Conservation (phyloP, 2,329 filamentous ascomycete genomes). For the Colletotrichum sp. region DNA sequence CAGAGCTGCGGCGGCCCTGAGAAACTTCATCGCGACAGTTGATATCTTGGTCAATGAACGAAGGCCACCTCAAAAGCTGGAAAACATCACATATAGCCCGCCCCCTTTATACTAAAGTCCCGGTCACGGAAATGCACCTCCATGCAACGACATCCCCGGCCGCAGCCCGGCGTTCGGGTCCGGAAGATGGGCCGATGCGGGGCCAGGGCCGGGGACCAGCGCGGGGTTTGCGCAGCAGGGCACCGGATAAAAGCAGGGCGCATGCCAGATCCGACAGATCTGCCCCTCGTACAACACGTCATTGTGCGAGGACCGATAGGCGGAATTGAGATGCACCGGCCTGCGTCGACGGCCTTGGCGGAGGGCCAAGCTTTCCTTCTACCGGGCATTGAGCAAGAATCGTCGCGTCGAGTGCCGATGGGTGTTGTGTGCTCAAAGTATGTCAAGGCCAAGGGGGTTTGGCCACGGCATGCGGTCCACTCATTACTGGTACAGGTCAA, state of each 20-base stretch:
- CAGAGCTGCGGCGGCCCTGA: neutral
- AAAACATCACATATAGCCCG: neutral
- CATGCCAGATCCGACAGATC: neutral
- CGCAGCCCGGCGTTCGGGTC: neutral
- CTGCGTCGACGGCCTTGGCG: neutral
- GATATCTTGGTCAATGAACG: neutral
- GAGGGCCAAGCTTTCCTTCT: neutral
- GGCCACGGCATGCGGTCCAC: neutral
- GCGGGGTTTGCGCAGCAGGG: slow-evolving; percentile 5
- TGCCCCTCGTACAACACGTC: neutral
- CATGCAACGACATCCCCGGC: no score
- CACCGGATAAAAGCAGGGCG: slow-evolving; percentile 1
- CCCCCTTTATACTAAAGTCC: neutral
- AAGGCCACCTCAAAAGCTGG: neutral
- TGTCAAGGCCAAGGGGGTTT: neutral
- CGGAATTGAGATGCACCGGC: slow-evolving; percentile 8
- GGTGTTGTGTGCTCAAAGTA: neutral
- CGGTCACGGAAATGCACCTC: neutral
- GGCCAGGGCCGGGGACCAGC: neutral
- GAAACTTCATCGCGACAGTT: slow-evolving; percentile 4
- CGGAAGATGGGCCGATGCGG: neutral
- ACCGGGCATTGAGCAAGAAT: neutral
- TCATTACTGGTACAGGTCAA: neutral
- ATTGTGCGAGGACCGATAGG: slow-evolving; percentile 1
- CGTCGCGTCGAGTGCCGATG: neutral